Conservation (phyloP, 768 basidiomycete genomes). For the Plicaturopsis crispa region DNA sequence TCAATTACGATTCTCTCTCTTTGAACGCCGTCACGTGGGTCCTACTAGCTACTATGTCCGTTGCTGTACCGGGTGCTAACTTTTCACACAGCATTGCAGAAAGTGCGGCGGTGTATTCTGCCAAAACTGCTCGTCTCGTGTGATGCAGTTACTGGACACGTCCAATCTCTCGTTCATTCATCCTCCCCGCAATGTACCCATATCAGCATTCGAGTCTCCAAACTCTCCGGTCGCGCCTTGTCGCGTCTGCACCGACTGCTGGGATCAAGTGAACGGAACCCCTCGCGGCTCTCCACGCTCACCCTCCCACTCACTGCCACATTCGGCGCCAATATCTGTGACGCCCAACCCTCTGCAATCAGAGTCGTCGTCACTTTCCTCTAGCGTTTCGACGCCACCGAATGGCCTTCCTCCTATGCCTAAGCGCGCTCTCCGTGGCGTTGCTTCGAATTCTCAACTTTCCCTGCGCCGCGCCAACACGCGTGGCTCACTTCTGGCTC, state of each 20-base stretch:
- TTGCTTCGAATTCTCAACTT: background rate
- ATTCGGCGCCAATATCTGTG: conserved; percentile 9
- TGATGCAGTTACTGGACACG: conserved; percentile 66
- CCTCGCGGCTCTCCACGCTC: conserved; percentile 35
- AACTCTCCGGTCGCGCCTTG: conserved; percentile 44
- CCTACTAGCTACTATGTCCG: conserved; percentile 1
- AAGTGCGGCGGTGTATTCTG: conserved; percentile 82
- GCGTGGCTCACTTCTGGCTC: background rate
- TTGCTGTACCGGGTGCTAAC: conserved; percentile 8
- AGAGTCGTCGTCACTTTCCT: background rate
- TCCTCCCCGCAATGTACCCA: conserved; percentile 62
- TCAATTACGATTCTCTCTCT: conserved; percentile 52
- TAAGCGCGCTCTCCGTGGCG: background rate
- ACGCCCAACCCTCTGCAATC: background rate
- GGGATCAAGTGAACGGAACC: conserved; percentile 62
- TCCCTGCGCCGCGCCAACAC: background rate
- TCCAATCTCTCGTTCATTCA: conserved; percentile 61
- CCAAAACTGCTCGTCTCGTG: conserved; percentile 46
- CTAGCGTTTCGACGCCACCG: background rate
- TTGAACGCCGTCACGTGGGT: conserved; percentile 72
- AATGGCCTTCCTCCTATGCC: background rate
- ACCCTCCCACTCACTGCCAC: conserved; percentile 26
- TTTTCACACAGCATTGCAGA: conserved; percentile 61
- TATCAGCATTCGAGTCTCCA: conserved; percentile 51
- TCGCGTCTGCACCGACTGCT: conserved; percentile 77